Evolutionary conservation across 371 early-diverging fungal species (phyloP), one percentile per base, ranked within the genome.

Genomic region (Mucor mucedo): DNA sequence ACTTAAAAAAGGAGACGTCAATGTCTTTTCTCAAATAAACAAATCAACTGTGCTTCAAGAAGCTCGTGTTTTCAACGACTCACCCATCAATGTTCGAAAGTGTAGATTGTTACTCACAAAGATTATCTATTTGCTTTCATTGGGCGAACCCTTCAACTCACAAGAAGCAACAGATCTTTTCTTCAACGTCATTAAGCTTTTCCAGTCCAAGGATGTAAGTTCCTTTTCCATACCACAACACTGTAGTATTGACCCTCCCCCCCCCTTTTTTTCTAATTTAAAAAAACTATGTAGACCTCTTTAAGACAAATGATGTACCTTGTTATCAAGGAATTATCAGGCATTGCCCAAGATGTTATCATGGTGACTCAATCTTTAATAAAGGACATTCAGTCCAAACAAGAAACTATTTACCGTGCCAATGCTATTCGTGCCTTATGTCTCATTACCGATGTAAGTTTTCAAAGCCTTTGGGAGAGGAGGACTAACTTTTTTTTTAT

Each of bases 141-240:
- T 93, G 61, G 92, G 91, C 16, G 96, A 98, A 76, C 80, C 87
- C 30, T 93, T 98, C 72, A 85, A 88, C 47, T 90, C 93, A 13
- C 88, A 86, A 40, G 99, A 98, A 80, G 98, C 99, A 4, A 99
- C 99, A 0, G 93, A 97, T 69, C 86, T 96, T 16, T 99, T 99
- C 80, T 99, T 99, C 76, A 92, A 93, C 70, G 93, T 96, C 67
- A 97, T 96, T 10, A 96, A 96, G 84, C 89, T 98, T 56, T 99
- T 99, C 81, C 98, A 97, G 83, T 89, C 88, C 64, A 94, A 91
- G 77, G 98, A 98, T 81, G 95, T 94, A 87, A 72, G 90, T 45
- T 30, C 29, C 11, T 30, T 29, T 47, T 21, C 14, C 14, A 7
- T 28, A 4, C 10, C 7, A 10, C 1, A 1, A 30, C 11, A 14